Base-by-base conservation (phyloP, 2,329 filamentous ascomycete genomes). In the Phialophora macrospora region DNA sequence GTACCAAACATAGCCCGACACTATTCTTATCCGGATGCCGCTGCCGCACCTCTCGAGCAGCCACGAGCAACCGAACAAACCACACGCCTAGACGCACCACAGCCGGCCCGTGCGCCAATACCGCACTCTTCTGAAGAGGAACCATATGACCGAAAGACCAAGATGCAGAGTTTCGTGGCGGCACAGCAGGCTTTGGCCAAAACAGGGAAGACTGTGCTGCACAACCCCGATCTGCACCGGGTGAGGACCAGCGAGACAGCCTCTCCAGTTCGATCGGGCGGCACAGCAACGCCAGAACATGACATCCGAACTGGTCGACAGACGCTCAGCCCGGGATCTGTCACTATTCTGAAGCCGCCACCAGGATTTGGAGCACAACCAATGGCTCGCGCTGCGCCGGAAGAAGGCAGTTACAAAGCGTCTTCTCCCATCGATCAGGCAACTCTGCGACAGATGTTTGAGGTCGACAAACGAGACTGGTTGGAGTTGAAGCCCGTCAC, bases 111-210 rank as follows among this genome's bases (percentile, higher is more conserved):
- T 17, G 28, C 28, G 30, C 20, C 17, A 24, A 30, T 44, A 28
- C 20, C 41, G 28, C 48, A 48, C 52, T 34, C 52, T 11, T 24
- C 51, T 5, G 58, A 38, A 26, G 57, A 69, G 22, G 67, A 69
- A 59, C 67, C 67, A 20, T 71, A 71, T 59, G 68, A 72, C 55
- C 65, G 69, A 34, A 65, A 64, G 28, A 69, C 51, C 34, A 67
- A 68, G 57, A 72, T 72, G 70, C 68, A 72, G 48, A 67, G 63
- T 38, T 72, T 70, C 61, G 68, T 71, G 9, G 67, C 66, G n/a
- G 65, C 61, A 28, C 69, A 71, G 49, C 67, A 69, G 61, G 69
- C 62, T n/a, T 54, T 68, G 32, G 65, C 69, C 49, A 72, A 67
- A 63, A 69, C 64, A 44, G 70, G 68, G 32, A 71, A 71, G 59